phyloP scores from a whole-genome alignment of 2,329 filamentous ascomycete genomes.

The Colletotrichum endophyticum region DNA sequence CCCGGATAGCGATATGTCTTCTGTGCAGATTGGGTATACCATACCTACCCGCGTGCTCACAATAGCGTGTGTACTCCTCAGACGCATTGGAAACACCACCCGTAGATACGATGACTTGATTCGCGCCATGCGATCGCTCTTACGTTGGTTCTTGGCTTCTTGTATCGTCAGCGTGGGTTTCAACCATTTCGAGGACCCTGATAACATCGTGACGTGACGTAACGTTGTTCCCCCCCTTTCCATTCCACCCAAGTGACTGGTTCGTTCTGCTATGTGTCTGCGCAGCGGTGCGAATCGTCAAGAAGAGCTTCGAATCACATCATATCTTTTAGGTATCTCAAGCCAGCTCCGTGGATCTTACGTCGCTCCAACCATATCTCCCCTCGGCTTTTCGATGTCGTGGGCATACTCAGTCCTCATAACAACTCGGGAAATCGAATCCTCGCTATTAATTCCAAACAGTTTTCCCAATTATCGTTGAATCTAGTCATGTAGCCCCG shows the following conservation, averaged over 20 bases:
- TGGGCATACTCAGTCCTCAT: neutral
- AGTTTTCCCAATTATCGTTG: neutral
- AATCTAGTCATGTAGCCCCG: neutral
- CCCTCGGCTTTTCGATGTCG: neutral
- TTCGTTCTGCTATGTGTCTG: neutral
- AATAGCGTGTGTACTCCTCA: neutral
- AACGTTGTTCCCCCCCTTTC: neutral
- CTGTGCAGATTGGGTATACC: neutral
- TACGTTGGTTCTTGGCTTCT: no score
- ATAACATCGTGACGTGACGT: no score
- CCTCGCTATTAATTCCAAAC: neutral
- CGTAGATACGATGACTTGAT: no score
- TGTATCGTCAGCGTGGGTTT: accelerated
- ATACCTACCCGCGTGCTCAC: neutral
- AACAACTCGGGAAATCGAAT: accelerated
- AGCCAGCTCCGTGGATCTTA: neutral
- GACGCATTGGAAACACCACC: no score
- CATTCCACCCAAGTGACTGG: neutral
- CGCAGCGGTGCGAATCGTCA: no score
- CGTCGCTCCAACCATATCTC: accelerated
- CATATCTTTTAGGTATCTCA: no score
- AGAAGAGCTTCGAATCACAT: no score
- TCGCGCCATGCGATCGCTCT: no score
- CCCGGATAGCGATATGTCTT: neutral
- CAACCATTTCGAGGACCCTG: no score